phyloP scores from a whole-genome alignment of 257 asterid species.

The Ajuga chamaepitys region DNA sequence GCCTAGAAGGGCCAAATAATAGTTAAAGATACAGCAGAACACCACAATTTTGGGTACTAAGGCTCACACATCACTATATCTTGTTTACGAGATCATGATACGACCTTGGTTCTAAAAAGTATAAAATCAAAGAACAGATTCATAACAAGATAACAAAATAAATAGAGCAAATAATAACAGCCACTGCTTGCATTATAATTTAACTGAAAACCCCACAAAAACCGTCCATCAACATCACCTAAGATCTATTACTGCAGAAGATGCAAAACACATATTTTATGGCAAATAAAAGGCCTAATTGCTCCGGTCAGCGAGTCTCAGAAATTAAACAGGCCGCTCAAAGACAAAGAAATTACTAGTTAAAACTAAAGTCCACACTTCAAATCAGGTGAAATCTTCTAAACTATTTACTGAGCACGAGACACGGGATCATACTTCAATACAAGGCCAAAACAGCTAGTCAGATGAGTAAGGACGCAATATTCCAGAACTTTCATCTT shows the following conservation, averaged over 20 bases:
- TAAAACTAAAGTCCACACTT: not conserved
- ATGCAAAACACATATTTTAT: not conserved
- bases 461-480: not conserved
- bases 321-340: not conserved
- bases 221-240: not conserved
- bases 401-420: not conserved
- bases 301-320: not conserved
- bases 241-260: conserved; percentile 5
- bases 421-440: conserved; percentile 5
- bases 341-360: not conserved
- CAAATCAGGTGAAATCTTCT: not conserved
- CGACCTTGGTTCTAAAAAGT: not conserved
- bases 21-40: conserved; percentile 13
- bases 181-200: not conserved
- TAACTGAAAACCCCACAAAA: not conserved
- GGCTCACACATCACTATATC: not conserved
- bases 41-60: not conserved
- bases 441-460: not conserved
- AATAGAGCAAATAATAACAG: conserved; percentile 2
- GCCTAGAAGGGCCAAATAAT: conserved; percentile 48
- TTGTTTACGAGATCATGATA: conserved; percentile 3
- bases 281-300: conserved; percentile 2
- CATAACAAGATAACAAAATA: not conserved
- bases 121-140: conserved; percentile 6
- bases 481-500: conserved; percentile 7